phyloP scores from a whole-genome alignment of 176 grass and related monocot species.

The Raddia distichophylla region DNA sequence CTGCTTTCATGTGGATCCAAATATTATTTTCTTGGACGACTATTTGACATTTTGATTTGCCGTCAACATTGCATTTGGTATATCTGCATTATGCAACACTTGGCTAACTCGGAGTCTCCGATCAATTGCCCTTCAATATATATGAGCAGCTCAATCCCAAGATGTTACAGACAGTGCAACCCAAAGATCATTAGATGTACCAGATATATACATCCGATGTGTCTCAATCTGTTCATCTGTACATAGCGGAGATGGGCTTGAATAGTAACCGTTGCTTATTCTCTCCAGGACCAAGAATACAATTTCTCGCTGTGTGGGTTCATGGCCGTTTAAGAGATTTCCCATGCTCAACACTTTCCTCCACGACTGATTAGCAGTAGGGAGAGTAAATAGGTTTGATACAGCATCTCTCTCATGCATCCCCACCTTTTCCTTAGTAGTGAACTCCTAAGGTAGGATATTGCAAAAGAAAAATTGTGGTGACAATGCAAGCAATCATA shows the following conservation, averaged over 20 bases:
- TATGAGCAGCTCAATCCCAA: slow-evolving; percentile 64
- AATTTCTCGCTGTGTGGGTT: slow-evolving; percentile 84
- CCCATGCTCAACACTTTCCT: slow-evolving; percentile 99
- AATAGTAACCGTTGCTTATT: slow-evolving; percentile 72
- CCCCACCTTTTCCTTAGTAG: slow-evolving; percentile 65
- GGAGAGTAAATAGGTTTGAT: slow-evolving; percentile 76
- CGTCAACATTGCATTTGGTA: background rate
- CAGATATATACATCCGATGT: slow-evolving; percentile 89
- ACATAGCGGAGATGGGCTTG: slow-evolving; percentile 51
- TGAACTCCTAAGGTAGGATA: slow-evolving; percentile 68
- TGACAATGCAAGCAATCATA: slow-evolving; percentile 1
- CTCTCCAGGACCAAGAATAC: slow-evolving; percentile 78
- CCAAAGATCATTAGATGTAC: slow-evolving; percentile 92
- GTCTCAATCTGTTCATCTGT: slow-evolving; percentile 74
- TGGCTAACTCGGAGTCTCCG: background rate
- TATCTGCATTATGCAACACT: slow-evolving; percentile 7
- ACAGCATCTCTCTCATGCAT: slow-evolving; percentile 74
- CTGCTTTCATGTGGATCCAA: slow-evolving; percentile 2
- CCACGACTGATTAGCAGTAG: slow-evolving; percentile 91
- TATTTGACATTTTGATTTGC: background rate
- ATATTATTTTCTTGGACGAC: background rate
- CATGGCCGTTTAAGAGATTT: slow-evolving; percentile 96
- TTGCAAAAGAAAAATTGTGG: background rate
- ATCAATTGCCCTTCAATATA: background rate
- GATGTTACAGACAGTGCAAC: slow-evolving; percentile 90